Percentiles rank a stretch among this genome's conserved stretches.
These are phyloP conservation scores for Saksenaea vasiformis DNA, from an alignment of 371 early-diverging fungal species.

Conservation along the genomic window DNA sequence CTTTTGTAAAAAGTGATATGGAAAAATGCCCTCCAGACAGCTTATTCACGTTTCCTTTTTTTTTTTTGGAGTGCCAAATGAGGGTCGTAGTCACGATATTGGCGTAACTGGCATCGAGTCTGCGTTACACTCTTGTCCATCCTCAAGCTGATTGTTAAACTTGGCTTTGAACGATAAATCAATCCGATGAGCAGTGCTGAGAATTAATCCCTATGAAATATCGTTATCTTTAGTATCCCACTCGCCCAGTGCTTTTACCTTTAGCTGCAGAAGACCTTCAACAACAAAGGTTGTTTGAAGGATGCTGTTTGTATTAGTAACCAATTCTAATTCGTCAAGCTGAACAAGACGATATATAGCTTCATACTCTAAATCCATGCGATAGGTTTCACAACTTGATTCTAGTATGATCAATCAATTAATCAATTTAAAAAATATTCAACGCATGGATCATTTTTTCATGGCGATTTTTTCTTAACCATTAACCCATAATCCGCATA, in stretches of 20 bases:
- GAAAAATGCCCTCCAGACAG: background rate
- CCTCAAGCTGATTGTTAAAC: background rate
- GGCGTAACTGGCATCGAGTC: background rate
- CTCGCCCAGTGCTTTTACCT: background rate
- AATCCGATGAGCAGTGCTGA: background rate
- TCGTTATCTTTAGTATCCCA: background rate
- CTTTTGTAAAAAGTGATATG: background rate
- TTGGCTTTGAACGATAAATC: background rate
- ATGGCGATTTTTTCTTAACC: background rate
- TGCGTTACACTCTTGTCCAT: background rate
- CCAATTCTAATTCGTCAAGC: background rate
- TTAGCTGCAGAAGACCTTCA: background rate
- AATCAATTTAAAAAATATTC: background rate
- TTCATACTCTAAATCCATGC: background rate
- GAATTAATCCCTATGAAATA: background rate
- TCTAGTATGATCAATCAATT: background rate
- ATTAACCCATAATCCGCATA: background rate
- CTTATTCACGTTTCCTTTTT: background rate
- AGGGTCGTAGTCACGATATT: background rate
- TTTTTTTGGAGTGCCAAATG: background rate
- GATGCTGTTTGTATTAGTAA: background rate
- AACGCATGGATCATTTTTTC: background rate
- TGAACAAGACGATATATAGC: background rate
- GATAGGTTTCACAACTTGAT: background rate
- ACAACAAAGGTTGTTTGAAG: background rate